Conservation (phyloP, 139 green algal genomes). For the Zygnema circumcarinatum region DNA sequence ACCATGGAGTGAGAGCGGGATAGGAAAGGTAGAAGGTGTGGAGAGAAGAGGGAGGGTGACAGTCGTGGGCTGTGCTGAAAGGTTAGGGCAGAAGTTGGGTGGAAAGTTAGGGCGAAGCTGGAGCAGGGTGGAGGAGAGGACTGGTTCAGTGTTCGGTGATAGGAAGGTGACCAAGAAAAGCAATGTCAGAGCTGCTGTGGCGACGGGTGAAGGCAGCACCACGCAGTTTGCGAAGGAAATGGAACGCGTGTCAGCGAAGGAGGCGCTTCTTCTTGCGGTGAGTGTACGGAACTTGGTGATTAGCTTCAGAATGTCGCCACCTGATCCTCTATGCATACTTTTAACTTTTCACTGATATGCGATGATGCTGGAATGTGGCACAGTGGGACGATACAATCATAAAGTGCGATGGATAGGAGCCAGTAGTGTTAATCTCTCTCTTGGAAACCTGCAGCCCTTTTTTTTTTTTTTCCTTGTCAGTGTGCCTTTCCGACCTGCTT, state of each 20-base stretch:
- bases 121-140: background rate
- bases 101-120: background rate
- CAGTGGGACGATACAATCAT: too few species aligned
- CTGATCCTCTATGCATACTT: too few species aligned
- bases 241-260: conserved; percentile 57
- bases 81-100: background rate
- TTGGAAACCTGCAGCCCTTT: too few species aligned
- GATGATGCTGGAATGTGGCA: too few species aligned
- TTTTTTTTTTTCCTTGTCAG: too few species aligned
- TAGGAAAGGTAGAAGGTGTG: background rate
- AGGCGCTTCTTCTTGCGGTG: conserved; percentile 52
- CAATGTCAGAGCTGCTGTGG: background rate
- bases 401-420: too few species aligned
- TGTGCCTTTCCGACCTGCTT: too few species aligned
- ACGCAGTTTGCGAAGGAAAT: conserved; percentile 55
- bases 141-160: too few species aligned
- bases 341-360: too few species aligned
- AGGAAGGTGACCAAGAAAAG: background rate
- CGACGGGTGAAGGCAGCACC: conserved; percentile 6
- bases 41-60: background rate
- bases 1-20: background rate
- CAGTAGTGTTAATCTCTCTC: too few species aligned
- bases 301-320: too few species aligned
- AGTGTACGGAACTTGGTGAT: background rate
- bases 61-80: background rate